Evolutionary conservation across 768 basidiomycete species (phyloP), one percentile per base, ranked within the genome.

Genomic region (Boletellus ananiceps): DNA sequence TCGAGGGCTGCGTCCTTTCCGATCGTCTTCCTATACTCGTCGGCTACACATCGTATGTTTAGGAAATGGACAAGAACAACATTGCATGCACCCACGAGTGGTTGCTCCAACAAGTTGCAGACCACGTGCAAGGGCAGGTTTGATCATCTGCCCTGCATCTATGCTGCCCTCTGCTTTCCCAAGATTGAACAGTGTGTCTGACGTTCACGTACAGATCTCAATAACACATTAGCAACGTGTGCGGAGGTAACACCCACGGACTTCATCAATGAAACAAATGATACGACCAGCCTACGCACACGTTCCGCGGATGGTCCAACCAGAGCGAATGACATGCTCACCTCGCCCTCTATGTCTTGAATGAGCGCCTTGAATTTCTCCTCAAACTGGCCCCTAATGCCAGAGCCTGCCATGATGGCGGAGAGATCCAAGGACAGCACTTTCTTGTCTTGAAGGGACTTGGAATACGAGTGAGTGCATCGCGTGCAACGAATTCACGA

Each of bases 211-310:
- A 27, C 34, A 14, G 18, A 12, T 13, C 31, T 34, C 2, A 25
- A 52, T 2, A 38, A 33, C 25, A 32, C n/a, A 7, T 39, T 5
- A 2, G 15, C 2, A 6, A 33, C 2, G 19, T 15, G 50, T 46
- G 35, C 15, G 43, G 5, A 16, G 13, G 47, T n/a, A 0, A 31
- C 35, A 83, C 88, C 70, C 59, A 89, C 87, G 93, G 45, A 95
- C 83, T 81, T 95, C 92, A 57, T 94, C 93, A 46, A 95, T 93
- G 69, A 95, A 95, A 61, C 88, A 92, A 33, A 94, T 94, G 8
- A 92, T 83, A 38, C 86, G 82, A 16, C 87, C 84, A 3, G 78
- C 76, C 81, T 82, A 43, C 16, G 52, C 31, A 55, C 44, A 64
- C n/a, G 29, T 49, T 42, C 15, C 23, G 52, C 37, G 36, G 39